Percentiles rank a stretch among this genome's conserved stretches.
Evolutionary conservation across 176 grass and related monocot species (phyloP).

Genomic region (Hordeum marinum): DNA sequence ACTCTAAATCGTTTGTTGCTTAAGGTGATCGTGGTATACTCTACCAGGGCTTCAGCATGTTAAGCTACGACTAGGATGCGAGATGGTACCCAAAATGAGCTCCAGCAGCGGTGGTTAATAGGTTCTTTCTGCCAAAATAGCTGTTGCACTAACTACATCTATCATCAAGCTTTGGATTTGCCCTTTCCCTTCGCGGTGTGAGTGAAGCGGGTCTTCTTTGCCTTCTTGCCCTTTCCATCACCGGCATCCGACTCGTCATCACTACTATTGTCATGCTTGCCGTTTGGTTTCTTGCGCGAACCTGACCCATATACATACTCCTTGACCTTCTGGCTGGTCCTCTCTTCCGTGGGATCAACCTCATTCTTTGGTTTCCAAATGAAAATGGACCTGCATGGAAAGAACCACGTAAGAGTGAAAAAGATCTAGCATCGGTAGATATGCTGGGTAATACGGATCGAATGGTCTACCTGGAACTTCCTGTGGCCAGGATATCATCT

Average conservation of each 20-base stretch:
- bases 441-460: background rate
- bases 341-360: conserved; percentile 21
- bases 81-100: background rate
- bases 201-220: conserved; percentile 50
- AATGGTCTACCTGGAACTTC: conserved; percentile 70
- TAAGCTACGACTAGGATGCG: background rate
- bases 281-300: conserved; percentile 46
- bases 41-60: background rate
- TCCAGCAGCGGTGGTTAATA: background rate
- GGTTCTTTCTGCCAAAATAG: background rate
- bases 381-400: conserved; percentile 63
- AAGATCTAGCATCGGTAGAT: background rate
- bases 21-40: background rate
- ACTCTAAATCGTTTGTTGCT: background rate
- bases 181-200: conserved; percentile 44
- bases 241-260: conserved; percentile 44
- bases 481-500: conserved; percentile 74
- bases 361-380: conserved; percentile 78
- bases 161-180: conserved; percentile 43
- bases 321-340: conserved; percentile 46
- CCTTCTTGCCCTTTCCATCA: conserved; percentile 55
- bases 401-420: background rate
- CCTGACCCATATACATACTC: conserved; percentile 62
- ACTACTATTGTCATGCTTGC: conserved; percentile 50
- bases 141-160: background rate